A percentile compares a stretch with the other conserved stretches of the same genome.
Conservation (phyloP, 148 eudicot genomes). For the Oxyria digyna region DNA sequence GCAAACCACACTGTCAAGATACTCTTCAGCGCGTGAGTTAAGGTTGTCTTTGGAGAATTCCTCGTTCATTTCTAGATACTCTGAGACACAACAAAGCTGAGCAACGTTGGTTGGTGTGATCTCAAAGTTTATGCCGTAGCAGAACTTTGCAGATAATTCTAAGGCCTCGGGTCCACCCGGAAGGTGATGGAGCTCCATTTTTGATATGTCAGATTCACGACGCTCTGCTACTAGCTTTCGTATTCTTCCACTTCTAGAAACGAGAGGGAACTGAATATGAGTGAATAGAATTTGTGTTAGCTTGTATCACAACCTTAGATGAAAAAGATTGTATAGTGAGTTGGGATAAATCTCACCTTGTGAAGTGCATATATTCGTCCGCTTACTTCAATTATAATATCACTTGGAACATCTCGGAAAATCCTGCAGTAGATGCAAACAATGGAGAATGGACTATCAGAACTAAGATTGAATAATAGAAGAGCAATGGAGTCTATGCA, state of each 20-base stretch:
- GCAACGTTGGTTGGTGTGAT: conserved; percentile 76
- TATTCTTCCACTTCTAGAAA: conserved; percentile 80
- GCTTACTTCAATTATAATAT: conserved; percentile 65
- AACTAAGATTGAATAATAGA: neutral
- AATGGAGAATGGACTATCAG: neutral
- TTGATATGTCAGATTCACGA: conserved; percentile 46
- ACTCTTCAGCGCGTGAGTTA: conserved; percentile 70
- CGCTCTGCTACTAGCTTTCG: conserved; percentile 61
- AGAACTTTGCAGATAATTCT: conserved; percentile 86
- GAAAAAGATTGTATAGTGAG: neutral
- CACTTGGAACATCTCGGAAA: conserved; percentile 91
- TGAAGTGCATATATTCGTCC: conserved; percentile 73
- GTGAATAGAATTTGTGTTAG: neutral
- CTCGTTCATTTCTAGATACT: conserved; percentile 80
- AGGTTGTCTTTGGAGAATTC: conserved; percentile 76
- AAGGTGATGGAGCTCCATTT: conserved; percentile 45
- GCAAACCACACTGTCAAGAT: conserved; percentile 61
- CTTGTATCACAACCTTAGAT: neutral
- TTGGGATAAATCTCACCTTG: conserved; percentile 39
- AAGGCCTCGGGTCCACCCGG: conserved; percentile 84
- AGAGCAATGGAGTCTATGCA: neutral
- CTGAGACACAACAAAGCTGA: conserved; percentile 63
- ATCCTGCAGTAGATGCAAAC: conserved; percentile 41
- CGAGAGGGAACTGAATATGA: conserved; percentile 72
- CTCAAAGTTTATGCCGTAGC: conserved; percentile 86